These are phyloP conservation scores for Globomyces pollinis-pini DNA, from an alignment of 192 early-diverging fungal genomes.

Conservation along the genomic window DNA sequence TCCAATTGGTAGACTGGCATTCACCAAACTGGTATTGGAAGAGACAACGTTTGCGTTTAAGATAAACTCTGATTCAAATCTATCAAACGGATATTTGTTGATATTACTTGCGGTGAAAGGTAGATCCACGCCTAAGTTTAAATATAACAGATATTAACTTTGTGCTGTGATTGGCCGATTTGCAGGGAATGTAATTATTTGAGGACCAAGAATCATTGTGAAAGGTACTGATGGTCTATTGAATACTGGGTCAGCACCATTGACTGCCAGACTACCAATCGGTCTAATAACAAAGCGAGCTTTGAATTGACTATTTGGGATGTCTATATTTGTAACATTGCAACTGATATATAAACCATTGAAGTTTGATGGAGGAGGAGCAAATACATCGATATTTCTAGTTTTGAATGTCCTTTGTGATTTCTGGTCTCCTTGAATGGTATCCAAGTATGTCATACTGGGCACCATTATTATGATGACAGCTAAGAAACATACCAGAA, in stretches of 20 bases:
- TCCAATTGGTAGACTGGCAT: constrained; percentile 1
- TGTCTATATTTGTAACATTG: background rate
- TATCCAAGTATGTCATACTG: background rate
- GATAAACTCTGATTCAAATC: background rate
- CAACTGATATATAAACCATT: background rate
- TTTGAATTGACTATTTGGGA: background rate
- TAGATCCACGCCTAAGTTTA: no score
- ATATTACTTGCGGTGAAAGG: background rate
- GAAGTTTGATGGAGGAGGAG: background rate
- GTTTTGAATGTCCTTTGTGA: background rate
- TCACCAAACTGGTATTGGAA: no score
- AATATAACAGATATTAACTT: no score
- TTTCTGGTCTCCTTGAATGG: background rate
- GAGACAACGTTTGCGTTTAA: background rate
- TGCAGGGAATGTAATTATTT: background rate
- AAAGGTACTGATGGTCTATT: background rate
- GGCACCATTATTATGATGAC: background rate
- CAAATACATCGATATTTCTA: background rate
- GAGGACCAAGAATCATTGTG: background rate
- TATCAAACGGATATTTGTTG: constrained; percentile 11
- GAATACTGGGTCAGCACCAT: background rate
- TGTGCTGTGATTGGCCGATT: background rate
- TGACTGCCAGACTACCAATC: background rate
- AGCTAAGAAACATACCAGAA: background rate
- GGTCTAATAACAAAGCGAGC: background rate